Evolutionary conservation across 257 asterid species (phyloP), one percentile per base, ranked within the genome.

Genomic region (Apocynum venetum): DNA sequence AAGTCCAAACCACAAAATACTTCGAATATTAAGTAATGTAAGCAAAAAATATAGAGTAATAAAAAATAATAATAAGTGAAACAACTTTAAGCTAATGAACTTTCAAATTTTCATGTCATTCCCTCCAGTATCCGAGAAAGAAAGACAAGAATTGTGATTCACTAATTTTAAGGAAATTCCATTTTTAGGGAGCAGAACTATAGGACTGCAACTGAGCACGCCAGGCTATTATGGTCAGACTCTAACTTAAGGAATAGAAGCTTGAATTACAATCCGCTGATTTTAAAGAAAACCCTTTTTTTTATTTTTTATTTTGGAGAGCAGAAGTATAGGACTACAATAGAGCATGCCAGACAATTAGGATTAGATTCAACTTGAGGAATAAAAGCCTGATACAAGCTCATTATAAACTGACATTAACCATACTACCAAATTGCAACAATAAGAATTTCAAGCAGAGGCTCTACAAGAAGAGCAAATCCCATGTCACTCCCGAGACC

Each of bases 71-170:
- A 6, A 10, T 38, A 70, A 71, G 35, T 53, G 20, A 48, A 51
- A 40, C 80, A 53, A 73, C 84, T 82, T 66, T 43, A 61, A 31
- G 5, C 43, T 17, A 3, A 36, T 61, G n/a, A 4, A 61, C 15
- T 35, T 31, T 35, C 17, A 31, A 31, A 25, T 6, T 25, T 35
- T 10, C 43, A 3, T 25, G 35, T 2, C 17, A 61, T 61, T 61
- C 31, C 41, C 15, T 61, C 68, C 15, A 11, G 13, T 31, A 59
- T 25, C 41, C 7, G 43, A 61, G 68, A 61, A 61, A 61, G 68
- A 10, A 25, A 12, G 20, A 10, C 6, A 66, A 14, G 11, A 13
- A 8, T 66, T 19, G 13, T 66, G 25, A 1, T 66, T 40, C 31
- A 15, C 31, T 40, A 12, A 66, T 41, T 38, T 66, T 40, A 38